Percentiles rank a stretch among this genome's conserved stretches.
These are phyloP conservation scores for Arthroderma uncinatum DNA, from an alignment of 2,329 filamentous ascomycete species.

Conservation along the genomic window DNA sequence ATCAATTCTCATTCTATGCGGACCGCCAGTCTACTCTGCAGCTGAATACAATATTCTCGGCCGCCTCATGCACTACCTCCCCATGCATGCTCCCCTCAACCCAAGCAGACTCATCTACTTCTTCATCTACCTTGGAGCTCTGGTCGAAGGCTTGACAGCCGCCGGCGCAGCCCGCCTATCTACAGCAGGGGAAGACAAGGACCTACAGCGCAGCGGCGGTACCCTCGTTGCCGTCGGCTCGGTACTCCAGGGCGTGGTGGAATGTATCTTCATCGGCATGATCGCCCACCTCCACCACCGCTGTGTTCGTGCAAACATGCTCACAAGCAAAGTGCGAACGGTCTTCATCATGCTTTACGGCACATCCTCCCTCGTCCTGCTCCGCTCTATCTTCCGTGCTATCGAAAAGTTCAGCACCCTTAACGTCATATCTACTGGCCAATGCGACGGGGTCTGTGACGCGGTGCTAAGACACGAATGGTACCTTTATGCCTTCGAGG, in stretches of 20 bases:
- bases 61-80: constrained; percentile 29
- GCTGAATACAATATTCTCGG: constrained; percentile 30
- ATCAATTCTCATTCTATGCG: constrained; percentile 25
- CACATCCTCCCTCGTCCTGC: constrained; percentile 24
- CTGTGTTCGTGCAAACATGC: constrained; percentile 17
- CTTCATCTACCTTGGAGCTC: constrained; percentile 29
- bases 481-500: constrained; percentile 30
- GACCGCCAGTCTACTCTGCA: constrained; percentile 30
- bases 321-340: constrained; percentile 22
- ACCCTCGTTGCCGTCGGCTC: constrained; percentile 21
- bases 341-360: constrained; percentile 29
- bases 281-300: constrained; percentile 23
- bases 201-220: constrained; percentile 18
- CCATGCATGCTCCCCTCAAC: constrained; percentile 29
- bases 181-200: constrained; percentile 15
- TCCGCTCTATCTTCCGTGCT: constrained; percentile 29
- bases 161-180: constrained; percentile 22
- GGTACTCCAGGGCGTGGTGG: constrained; percentile 25
- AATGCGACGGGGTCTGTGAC: constrained; percentile 19
- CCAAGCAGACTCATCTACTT: constrained; percentile 26
- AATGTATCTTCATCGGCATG: constrained; percentile 21
- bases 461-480: constrained; percentile 25
- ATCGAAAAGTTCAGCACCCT: constrained; percentile 25
- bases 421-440: constrained; percentile 10
- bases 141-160: constrained; percentile 26